Conservation (phyloP, 139 green algal genomes). For the Chloropicon primus region DNA sequence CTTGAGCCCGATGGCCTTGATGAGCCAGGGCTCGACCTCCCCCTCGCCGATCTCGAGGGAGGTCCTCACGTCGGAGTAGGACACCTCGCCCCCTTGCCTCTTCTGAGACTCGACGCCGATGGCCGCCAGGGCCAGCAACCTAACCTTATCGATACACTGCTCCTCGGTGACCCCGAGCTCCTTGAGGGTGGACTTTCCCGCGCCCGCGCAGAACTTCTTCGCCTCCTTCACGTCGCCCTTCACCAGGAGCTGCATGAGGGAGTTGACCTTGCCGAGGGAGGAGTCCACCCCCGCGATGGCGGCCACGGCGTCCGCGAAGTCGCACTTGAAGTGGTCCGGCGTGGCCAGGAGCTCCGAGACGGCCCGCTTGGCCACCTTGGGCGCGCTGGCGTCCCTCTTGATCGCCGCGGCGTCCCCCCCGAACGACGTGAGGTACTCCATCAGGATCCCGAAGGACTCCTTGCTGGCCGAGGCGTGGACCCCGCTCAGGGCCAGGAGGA, state of each 20-base stretch:
- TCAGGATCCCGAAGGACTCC: not conserved
- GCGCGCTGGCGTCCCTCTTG: not conserved
- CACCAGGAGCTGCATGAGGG: constrained; percentile 16
- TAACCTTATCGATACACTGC: constrained; percentile 21
- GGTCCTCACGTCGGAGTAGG: constrained; percentile 17
- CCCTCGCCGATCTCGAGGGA: constrained; percentile 14
- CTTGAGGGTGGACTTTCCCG: not conserved
- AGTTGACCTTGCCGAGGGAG: constrained; percentile 5
- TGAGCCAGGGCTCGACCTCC: constrained; percentile 29
- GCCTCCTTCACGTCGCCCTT: not conserved
- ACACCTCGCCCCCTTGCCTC: constrained; percentile 11
- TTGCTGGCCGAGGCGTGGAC: not conserved
- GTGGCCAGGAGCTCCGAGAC: not conserved
- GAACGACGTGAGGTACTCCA: constrained; percentile 14
- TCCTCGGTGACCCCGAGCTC: constrained; percentile 9
- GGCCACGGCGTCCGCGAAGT: constrained; percentile 18
- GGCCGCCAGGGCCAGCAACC: constrained; percentile 22
- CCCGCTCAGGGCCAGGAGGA: not conserved
- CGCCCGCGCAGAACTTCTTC: not conserved
- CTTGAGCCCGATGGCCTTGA: constrained; percentile 17
- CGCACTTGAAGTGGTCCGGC: constrained; percentile 14
- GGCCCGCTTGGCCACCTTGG: constrained; percentile 3
- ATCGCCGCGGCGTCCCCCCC: not conserved
- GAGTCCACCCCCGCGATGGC: constrained; percentile 12
- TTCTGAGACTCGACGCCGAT: constrained; percentile 7